phyloP scores from a whole-genome alignment of 2,329 filamentous ascomycete genomes.

The Hirsutella minnesotensis region DNA sequence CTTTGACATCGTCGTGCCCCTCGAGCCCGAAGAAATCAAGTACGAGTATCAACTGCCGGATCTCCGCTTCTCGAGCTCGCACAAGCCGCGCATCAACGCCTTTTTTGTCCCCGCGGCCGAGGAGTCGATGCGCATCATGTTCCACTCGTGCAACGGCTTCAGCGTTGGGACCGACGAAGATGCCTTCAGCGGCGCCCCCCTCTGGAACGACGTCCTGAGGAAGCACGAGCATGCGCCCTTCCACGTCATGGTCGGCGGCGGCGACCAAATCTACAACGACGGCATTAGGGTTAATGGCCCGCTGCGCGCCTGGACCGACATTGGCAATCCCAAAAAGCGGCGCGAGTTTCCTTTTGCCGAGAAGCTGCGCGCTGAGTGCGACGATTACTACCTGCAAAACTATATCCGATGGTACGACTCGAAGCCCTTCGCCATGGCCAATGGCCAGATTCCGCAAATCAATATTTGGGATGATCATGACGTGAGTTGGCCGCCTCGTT shows the following conservation, averaged over 20 bases:
- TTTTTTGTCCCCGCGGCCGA: constrained; percentile 79
- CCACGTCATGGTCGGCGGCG: constrained; percentile 90
- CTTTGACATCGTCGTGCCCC: constrained; percentile 70
- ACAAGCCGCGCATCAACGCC: constrained; percentile 46
- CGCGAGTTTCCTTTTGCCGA: constrained; percentile 66
- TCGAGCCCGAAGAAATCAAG: constrained; percentile 55
- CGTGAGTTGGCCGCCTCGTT: constrained; percentile 35
- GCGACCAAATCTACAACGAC: constrained; percentile 96
- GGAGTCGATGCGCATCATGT: constrained; percentile 96
- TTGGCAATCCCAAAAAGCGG: constrained; percentile 73
- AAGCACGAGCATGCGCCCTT: constrained; percentile 71
- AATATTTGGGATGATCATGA: constrained; percentile 99
- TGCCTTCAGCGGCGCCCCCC: constrained; percentile 76
- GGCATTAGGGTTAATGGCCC: constrained; percentile 78
- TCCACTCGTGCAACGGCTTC: constrained; percentile 97
- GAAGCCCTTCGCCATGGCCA: constrained; percentile 75
- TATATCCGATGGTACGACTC: constrained; percentile 77
- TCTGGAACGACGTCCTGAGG: constrained; percentile 91
- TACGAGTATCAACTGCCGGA: constrained; percentile 70
- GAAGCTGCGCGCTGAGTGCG: constrained; percentile 69
- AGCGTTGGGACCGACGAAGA: constrained; percentile 76
- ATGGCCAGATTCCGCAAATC: constrained; percentile 85
- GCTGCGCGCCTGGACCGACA: constrained; percentile 69
- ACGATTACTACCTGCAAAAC: constrained; percentile 83
- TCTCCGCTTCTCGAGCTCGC: constrained; percentile 46